These are phyloP conservation scores for Helotiales sp. DNA, from an alignment of 2,329 filamentous ascomycete species.

Conservation along the genomic window DNA sequence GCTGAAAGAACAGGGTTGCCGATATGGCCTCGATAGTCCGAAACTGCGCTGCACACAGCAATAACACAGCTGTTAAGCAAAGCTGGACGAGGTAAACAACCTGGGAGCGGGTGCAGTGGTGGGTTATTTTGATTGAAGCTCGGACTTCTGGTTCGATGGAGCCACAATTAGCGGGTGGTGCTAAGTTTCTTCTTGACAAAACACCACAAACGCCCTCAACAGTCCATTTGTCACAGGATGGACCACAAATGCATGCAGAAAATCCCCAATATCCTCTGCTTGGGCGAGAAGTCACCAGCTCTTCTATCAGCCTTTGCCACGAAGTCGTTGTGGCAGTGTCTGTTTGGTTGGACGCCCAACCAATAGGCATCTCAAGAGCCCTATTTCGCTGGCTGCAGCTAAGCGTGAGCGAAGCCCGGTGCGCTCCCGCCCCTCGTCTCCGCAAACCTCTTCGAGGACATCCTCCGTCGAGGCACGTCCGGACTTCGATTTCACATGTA, in stretches of 20 bases:
- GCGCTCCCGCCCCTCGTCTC: too few species aligned
- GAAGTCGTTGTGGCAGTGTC: neutral
- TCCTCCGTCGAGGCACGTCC: neutral
- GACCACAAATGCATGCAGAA: neutral
- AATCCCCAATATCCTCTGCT: neutral
- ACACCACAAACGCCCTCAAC: neutral
- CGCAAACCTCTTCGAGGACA: neutral
- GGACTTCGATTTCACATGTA: neutral
- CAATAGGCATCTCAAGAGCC: neutral
- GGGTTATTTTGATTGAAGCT: constrained; percentile 1
- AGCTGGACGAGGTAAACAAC: neutral
- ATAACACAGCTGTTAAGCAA: neutral
- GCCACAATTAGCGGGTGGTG: neutral
- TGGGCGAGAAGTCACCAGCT: neutral
- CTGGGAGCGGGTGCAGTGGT: neutral
- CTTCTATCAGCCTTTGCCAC: too few species aligned
- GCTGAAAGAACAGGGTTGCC: neutral
- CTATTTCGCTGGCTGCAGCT: neutral
- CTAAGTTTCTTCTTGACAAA: neutral
- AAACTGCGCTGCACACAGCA: neutral
- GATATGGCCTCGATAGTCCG: neutral
- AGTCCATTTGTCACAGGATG: neutral
- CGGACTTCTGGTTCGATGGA: neutral
- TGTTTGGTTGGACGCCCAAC: neutral
- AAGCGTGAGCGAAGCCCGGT: neutral